A percentile compares a stretch with the other conserved stretches of the same genome.
These are phyloP conservation scores for Pulveroboletus sp. DNA, from an alignment of 768 basidiomycete species.

Conservation along the genomic window DNA sequence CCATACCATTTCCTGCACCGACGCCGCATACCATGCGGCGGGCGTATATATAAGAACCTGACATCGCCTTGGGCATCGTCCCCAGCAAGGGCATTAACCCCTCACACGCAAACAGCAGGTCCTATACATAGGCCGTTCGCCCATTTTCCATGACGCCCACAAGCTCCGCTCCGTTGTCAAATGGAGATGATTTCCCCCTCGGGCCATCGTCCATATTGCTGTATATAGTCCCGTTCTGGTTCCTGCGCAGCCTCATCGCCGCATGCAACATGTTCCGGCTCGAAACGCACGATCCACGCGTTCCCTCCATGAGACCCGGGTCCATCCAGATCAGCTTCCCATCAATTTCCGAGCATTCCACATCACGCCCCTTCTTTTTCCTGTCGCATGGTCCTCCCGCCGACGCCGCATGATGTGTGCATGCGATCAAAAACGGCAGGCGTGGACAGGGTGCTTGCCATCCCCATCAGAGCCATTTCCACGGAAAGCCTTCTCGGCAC, in stretches of 20 bases:
- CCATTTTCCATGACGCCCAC: conserved; percentile 8
- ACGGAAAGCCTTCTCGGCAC: conserved; percentile 4
- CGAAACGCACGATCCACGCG: conserved; percentile 25
- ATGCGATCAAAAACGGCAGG: conserved; percentile 2
- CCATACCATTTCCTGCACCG: conserved; percentile 16
- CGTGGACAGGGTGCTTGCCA: conserved; percentile 7
- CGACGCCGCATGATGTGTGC: conserved; percentile 1
- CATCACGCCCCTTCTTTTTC: conserved; percentile 1
- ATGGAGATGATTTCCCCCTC: conserved; percentile 17
- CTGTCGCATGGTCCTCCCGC: conserved; percentile 6
- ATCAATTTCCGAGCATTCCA: conserved; percentile 22
- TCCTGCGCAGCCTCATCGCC: conserved; percentile 22
- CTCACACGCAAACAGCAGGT: conserved; percentile 9
- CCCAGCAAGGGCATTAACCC: conserved; percentile 16
- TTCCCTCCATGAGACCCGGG: conserved; percentile 11
- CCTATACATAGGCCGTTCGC: conserved; percentile 18
- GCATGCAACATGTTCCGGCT: conserved; percentile 27
- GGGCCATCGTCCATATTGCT: conserved; percentile 9
- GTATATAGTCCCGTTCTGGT: conserved; percentile 3
- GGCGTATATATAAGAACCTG: conserved; percentile 12
- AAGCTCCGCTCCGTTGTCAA: conserved; percentile 21
- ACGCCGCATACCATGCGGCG: conserved; percentile 14
- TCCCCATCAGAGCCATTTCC: background rate
- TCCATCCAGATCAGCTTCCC: conserved; percentile 7
- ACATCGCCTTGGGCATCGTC: conserved; percentile 19